A percentile compares a stretch with the other conserved stretches of the same genome.
Evolutionary conservation across 2,329 filamentous ascomycete genomes (phyloP).

Genomic region (Penicillium sp.): DNA sequence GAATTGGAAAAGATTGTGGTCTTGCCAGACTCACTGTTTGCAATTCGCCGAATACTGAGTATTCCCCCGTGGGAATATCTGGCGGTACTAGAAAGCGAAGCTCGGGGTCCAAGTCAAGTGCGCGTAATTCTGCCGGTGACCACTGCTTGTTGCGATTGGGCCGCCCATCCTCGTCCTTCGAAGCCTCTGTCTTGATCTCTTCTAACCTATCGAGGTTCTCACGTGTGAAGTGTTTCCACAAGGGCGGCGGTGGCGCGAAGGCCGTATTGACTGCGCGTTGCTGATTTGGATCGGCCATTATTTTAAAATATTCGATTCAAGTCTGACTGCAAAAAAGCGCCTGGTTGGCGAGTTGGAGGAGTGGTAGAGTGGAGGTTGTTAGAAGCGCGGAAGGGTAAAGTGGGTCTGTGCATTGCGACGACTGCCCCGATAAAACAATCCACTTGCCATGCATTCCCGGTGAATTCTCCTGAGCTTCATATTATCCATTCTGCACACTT

Average conservation of each 20-base stretch:
- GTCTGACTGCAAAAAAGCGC: background rate
- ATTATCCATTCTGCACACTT: background rate
- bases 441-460: background rate
- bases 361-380: background rate
- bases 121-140: conserved; percentile 35
- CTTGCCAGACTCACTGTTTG: conserved; percentile 53
- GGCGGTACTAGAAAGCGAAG: conserved; percentile 80
- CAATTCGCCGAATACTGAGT: conserved; percentile 70
- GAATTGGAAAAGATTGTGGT: background rate
- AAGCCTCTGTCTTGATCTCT: conserved; percentile 46
- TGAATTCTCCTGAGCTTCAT: too few species aligned
- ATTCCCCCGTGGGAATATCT: conserved; percentile 68
- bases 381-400: conserved; percentile 6
- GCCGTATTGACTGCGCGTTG: conserved; percentile 56
- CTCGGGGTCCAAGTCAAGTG: conserved; percentile 63
- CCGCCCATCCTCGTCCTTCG: conserved; percentile 30
- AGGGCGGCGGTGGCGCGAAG: conserved; percentile 84
- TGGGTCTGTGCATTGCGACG: conserved; percentile 19
- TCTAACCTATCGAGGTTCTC: conserved; percentile 67
- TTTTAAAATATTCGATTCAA: conserved; percentile 30
- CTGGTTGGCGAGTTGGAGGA: background rate
- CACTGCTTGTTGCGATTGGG: conserved; percentile 29
- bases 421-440: background rate
- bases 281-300: conserved; percentile 65
- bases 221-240: conserved; percentile 84